Percentiles rank a stretch among this genome's conserved stretches.
phyloP scores from a whole-genome alignment of 2,329 filamentous ascomycete species.

The Cryphonectria japonica region DNA sequence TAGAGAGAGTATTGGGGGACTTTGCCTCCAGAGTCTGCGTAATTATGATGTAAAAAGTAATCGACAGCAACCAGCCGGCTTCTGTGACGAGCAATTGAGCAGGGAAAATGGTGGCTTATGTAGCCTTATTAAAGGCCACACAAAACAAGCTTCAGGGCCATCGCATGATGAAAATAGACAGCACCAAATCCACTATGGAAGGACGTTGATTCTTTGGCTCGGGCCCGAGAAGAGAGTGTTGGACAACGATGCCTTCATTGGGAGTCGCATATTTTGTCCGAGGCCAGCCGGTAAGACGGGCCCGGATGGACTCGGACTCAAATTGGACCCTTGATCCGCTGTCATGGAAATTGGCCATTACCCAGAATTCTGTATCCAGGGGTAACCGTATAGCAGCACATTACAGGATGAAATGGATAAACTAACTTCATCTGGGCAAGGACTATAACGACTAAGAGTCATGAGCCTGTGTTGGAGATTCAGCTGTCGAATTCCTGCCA shows the following conservation, averaged over 20 bases:
- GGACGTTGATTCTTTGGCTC: neutral
- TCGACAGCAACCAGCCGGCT: too few relatives aligned
- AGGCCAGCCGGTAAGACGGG: neutral
- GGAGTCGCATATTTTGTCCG: neutral
- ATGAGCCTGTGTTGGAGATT: neutral
- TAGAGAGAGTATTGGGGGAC: too few relatives aligned
- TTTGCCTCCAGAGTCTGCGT: too few relatives aligned
- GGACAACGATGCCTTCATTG: neutral
- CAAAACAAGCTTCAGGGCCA: neutral
- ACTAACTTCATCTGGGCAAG: neutral
- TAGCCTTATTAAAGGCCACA: neutral
- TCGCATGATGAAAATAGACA: neutral
- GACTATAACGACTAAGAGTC: neutral
- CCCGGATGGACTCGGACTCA: neutral
- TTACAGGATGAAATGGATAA: neutral
- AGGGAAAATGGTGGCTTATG: neutral
- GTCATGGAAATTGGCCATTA: neutral
- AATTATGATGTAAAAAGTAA: too few relatives aligned
- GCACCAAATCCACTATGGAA: too few relatives aligned
- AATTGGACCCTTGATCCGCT: neutral
- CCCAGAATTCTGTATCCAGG: too few relatives aligned
- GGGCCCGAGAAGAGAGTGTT: neutral
- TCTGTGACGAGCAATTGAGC: neutral
- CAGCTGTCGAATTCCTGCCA: too few relatives aligned
- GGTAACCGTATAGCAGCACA: too few relatives aligned